Conservation (phyloP, 73 alveolate genomes). For the Paraurostyla sp. region DNA sequence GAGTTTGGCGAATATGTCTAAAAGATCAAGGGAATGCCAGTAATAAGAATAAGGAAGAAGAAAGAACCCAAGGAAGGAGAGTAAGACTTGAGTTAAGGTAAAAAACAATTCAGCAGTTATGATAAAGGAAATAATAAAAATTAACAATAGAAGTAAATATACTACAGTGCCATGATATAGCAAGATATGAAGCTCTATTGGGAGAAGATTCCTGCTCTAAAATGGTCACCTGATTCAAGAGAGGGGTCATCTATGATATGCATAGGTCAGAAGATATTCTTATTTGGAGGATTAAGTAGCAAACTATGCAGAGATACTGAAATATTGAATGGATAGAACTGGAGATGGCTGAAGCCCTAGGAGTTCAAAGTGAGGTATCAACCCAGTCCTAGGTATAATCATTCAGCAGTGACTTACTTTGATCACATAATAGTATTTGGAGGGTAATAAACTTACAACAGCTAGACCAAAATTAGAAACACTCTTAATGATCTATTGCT, state of each 20-base stretch:
- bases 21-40: constrained; percentile 46
- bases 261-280: neutral
- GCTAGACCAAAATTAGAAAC: constrained; percentile 42
- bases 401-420: constrained; percentile 39
- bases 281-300: constrained; percentile 47
- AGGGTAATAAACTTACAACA: constrained; percentile 18
- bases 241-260: constrained; percentile 37
- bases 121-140: constrained; percentile 4
- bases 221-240: constrained; percentile 66
- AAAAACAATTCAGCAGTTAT: neutral
- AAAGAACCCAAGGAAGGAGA: constrained; percentile 28
- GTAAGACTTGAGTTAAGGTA: neutral
- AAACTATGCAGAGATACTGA: constrained; percentile 50
- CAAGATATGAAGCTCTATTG: constrained; percentile 39
- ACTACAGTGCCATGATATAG: neutral
- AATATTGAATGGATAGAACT: neutral
- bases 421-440: constrained; percentile 57
- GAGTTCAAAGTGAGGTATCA: constrained; percentile 35
- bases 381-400: constrained; percentile 47
- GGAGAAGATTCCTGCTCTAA: constrained; percentile 46
- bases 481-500: constrained; percentile 52
- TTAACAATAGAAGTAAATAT: neutral
- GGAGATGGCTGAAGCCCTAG: constrained; percentile 50
- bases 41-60: constrained; percentile 42
- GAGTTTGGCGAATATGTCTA: neutral